These are phyloP conservation scores for Rhynchospora pubera DNA, from an alignment of 176 grass and related monocot species.

Conservation along the genomic window DNA sequence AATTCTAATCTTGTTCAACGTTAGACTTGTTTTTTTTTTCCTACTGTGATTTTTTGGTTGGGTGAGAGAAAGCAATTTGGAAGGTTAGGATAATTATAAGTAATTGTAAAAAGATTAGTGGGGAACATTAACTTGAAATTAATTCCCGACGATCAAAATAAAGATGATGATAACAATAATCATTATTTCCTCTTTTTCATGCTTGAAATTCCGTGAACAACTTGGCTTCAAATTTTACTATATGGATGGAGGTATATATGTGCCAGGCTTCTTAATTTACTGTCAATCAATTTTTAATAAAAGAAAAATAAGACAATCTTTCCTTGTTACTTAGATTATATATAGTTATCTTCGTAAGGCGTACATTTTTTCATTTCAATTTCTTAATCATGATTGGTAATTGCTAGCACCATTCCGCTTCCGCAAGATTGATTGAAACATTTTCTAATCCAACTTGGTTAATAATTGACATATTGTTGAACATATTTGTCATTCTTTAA, in stretches of 20 bases:
- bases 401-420: neutral
- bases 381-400: neutral
- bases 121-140: constrained; percentile 23
- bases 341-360: neutral
- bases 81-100: constrained; percentile 7
- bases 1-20: constrained; percentile 23
- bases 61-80: neutral
- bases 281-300: neutral
- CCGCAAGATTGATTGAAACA: neutral
- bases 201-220: neutral
- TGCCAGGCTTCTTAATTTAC: neutral
- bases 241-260: constrained; percentile 8
- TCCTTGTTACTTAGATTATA: neutral
- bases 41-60: constrained; percentile 18
- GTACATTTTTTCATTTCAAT: neutral
- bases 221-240: neutral
- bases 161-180: neutral
- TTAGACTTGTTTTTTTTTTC: neutral
- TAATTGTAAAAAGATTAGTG: constrained; percentile 16
- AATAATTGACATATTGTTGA: too few relatives aligned
- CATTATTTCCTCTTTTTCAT: neutral
- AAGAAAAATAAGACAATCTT: neutral
- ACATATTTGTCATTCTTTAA: neutral
- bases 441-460: neutral
- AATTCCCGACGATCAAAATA: constrained; percentile 17